A percentile compares a stretch with the other conserved stretches of the same genome.
Conservation (phyloP, 345 rosid species). For the Ceriops zippeliana region DNA sequence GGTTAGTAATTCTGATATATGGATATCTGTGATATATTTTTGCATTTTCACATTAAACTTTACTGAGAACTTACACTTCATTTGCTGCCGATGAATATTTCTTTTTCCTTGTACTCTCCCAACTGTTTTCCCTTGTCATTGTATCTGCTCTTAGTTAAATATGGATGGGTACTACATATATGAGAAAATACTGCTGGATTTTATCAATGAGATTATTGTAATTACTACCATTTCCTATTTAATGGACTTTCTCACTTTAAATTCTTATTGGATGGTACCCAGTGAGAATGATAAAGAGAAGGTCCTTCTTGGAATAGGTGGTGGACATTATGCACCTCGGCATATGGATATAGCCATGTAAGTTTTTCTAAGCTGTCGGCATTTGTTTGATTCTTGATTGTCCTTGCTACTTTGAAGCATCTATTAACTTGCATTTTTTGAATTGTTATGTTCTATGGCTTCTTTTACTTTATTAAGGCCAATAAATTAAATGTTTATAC, state of each 20-base stretch:
- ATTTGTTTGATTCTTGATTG: background rate
- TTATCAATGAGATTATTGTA: background rate
- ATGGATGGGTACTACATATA: background rate
- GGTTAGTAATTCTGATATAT: too few species aligned
- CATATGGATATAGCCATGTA: conserved; percentile 82
- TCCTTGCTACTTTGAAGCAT: background rate
- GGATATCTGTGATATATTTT: background rate
- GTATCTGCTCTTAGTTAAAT: background rate
- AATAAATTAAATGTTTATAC: too few species aligned
- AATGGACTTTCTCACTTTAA: conserved; percentile 1
- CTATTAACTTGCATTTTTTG: background rate
- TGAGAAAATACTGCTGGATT: background rate
- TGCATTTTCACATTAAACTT: background rate
- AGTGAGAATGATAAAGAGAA: conserved; percentile 58
- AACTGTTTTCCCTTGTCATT: background rate
- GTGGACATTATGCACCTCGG: conserved; percentile 94
- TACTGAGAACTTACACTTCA: background rate
- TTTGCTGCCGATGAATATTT: background rate
- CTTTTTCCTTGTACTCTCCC: background rate
- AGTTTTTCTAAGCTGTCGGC: conserved; percentile 20
- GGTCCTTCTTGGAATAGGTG: conserved; percentile 84
- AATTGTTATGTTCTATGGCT: background rate
- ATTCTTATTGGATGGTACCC: conserved; percentile 9
- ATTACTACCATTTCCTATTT: background rate
- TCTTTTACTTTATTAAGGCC: background rate